phyloP scores from a whole-genome alignment of 805 yeast species.

The Candida taoyuanica region DNA sequence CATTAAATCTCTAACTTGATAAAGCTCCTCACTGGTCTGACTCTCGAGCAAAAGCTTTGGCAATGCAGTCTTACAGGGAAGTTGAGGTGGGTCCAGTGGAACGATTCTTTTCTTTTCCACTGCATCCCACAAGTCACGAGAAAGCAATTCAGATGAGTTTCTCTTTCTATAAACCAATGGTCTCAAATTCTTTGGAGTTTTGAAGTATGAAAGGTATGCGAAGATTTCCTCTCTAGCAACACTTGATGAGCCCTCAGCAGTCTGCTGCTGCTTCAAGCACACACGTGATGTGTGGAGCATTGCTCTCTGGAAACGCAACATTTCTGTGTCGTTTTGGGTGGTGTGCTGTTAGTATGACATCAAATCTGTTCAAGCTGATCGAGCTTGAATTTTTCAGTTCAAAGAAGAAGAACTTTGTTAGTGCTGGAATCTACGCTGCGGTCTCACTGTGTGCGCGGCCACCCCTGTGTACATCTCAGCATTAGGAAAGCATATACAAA shows the following conservation, averaged over 20 bases:
- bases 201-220: slow-evolving; percentile 31
- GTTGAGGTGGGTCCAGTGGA: slow-evolving; percentile 31
- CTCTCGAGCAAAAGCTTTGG: slow-evolving; percentile 24
- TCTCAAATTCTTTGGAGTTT: slow-evolving; percentile 30
- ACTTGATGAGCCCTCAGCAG: slow-evolving; percentile 1
- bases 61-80: slow-evolving; percentile 27
- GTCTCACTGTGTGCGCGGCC: neutral
- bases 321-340: slow-evolving; percentile 3
- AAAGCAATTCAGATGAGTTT: slow-evolving; percentile 33
- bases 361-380: no score
- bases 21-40: slow-evolving; percentile 17
- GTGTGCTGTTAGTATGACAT: no score
- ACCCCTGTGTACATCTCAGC: slow-evolving; percentile 9
- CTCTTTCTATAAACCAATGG: slow-evolving; percentile 38
- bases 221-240: slow-evolving; percentile 23
- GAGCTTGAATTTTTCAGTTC: slow-evolving; percentile 5
- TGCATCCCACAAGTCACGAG: slow-evolving; percentile 37
- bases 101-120: slow-evolving; percentile 29
- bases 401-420: slow-evolving; percentile 7
- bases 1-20: slow-evolving; percentile 14
- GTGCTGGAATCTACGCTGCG: slow-evolving; percentile 14
- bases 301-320: slow-evolving; percentile 17
- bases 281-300: slow-evolving; percentile 15
- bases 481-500: slow-evolving; percentile 1
- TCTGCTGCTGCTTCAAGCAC: slow-evolving; percentile 12